Evolutionary conservation across 1,284 basidiomycete species (phyloP).

Genomic region (Leucoagaricus sp.): DNA sequence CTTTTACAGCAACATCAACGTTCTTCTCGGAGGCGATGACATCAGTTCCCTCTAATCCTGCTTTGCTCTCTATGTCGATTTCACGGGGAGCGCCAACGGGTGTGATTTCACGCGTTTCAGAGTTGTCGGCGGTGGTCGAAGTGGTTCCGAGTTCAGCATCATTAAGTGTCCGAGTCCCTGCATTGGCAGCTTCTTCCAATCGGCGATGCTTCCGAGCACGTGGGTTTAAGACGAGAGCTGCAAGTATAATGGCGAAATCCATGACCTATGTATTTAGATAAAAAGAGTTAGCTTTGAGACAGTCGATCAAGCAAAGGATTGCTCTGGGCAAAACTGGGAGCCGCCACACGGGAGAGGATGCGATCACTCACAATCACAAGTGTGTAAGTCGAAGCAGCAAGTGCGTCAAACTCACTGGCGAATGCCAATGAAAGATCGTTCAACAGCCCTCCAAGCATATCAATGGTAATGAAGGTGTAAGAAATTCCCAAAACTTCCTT

Average conservation of each 20-base stretch:
- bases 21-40: too few relatives aligned
- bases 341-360: neutral
- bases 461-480: conserved; percentile 68
- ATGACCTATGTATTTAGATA: conserved; percentile 43
- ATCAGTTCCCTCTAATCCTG: neutral
- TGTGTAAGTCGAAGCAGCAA: conserved; percentile 66
- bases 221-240: conserved; percentile 67
- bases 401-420: conserved; percentile 62
- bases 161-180: neutral
- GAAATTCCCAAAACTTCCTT: conserved; percentile 77
- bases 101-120: neutral
- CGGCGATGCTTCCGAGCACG: conserved; percentile 32
- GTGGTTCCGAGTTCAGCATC: neutral
- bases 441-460: conserved; percentile 75
- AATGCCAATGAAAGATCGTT: conserved; percentile 72
- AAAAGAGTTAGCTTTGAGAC: neutral
- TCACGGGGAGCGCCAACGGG: neutral
- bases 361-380: conserved; percentile 52
- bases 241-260: conserved; percentile 58
- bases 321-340: too few relatives aligned
- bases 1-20: too few relatives aligned
- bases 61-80: neutral
- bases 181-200: conserved; percentile 19
- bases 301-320: too few relatives aligned
- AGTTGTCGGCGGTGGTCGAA: neutral